Base-by-base conservation (phyloP, 495 filamentous ascomycete genomes). In the Mytilinidion resinicola region DNA sequence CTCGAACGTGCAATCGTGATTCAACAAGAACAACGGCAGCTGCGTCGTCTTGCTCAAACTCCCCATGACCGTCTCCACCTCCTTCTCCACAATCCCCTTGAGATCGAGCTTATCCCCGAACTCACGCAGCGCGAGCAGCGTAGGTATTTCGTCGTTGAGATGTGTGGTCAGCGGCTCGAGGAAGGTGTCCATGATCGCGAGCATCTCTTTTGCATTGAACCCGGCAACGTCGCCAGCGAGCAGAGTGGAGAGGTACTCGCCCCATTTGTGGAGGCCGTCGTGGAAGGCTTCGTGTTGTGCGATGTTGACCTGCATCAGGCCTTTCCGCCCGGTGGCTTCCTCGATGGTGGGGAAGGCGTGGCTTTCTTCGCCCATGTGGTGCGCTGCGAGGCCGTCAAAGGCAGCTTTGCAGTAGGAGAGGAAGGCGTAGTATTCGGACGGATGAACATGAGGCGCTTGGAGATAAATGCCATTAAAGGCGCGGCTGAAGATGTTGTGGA, bases 401-500 rank as follows among this genome's bases (percentile, higher is more conserved):
- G 15, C 75, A 17, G 63, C 64, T n/a, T 60, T 57, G 39, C 62
- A 65, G 56, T 73, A 78, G 17, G 64, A 48, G 46, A 82, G 64
- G 58, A 80, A 77, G n/a, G 67, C 54, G 12, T 56, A 55, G 56
- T 72, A 62, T 50, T 72, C 59, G 7, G 55, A n/a, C 11, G 52
- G 25, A 12, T 56, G 14, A 7, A 82, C 62, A 52, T 72, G 61
- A 0, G 72, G 75, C 0, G 76, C 74, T 68, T 80, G 78, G 9
- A 75, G 64, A 62, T 77, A 78, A 50, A 80, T 75, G 38, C 68
- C 66, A 60, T 81, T 82, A 14, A 81, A 71, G 12, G 67, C 69
- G 43, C 79, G 77, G 53, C 77, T 63, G 44, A 80, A 70, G 36
- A 70, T 60, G 65, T 81, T 82, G 69, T 80, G 78, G 9, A 74